Base-by-base conservation (phyloP, 1,284 basidiomycete genomes). In the Sporisorium reilianum region DNA sequence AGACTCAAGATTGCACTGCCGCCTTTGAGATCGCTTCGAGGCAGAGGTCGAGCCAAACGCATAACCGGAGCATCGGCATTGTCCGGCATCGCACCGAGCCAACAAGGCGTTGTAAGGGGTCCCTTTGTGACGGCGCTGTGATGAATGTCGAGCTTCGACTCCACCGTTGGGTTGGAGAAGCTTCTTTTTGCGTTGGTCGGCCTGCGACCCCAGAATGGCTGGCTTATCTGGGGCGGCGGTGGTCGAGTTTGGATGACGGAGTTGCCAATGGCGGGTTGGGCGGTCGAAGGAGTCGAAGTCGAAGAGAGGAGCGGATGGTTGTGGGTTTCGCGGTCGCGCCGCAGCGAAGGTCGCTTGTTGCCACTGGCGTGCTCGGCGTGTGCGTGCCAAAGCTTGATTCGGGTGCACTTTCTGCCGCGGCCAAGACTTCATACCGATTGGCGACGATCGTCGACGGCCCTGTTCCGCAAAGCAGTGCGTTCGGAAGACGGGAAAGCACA, bases 71-170 rank as follows among this genome's bases (percentile, higher is more conserved):
- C 16, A 8, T 34, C 48, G 48, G 30, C 28, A n/a, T 18, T 49
- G 48, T 49, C 30, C 48, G 48, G 45, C 16, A 16, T 5, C 14
- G 14, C 25, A 16, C 36, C 2, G 4, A 18, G 4, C 4, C n/a
- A 18, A 38, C 36, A 38, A 18, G 11, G 20, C 44, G 28, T n/a
- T 8, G 45, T 46, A 28, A 12, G 5, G 26, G 11, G 14, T 22
- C 44, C 25, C 28, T 48, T 48, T 32, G 46, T 48, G 46, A 30
- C 16, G 8, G 25, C 7, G 5, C 16, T 49, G n/a, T 49, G 20
- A 30, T 34, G 48, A 28, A 14, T 46, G 10, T 46, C 45, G 45
- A 46, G 45, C 6, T 25, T 10, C 45, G 45, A 46, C 45, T 46
- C 45, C 45, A 46, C 26, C 26, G 18, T 46, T 46, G 28, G 26